These are phyloP conservation scores for Microbotryomycetes sp. DNA, from an alignment of 1,284 basidiomycete species.

Conservation along the genomic window DNA sequence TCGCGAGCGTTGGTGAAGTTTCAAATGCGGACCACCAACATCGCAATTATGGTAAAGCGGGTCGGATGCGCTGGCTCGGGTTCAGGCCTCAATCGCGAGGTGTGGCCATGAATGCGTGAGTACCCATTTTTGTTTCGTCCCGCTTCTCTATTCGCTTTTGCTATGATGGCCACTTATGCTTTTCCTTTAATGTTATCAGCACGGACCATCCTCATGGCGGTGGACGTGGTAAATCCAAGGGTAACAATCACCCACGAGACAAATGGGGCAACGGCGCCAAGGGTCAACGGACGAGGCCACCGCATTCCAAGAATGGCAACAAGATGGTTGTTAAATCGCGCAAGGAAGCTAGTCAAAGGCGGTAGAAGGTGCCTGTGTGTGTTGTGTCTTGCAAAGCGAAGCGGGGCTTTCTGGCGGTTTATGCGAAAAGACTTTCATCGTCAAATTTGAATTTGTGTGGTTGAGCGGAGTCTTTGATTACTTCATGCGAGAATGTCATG, in stretches of 20 bases:
- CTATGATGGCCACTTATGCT: background rate
- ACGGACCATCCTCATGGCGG: constrained; percentile 95
- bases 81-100: constrained; percentile 81
- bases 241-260: constrained; percentile 75
- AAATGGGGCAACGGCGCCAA: constrained; percentile 66
- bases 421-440: too few species aligned
- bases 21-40: constrained; percentile 89
- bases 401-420: too few species aligned
- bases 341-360: background rate
- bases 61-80: constrained; percentile 81
- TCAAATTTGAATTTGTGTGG: too few species aligned
- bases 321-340: constrained; percentile 86
- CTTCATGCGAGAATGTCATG: too few species aligned
- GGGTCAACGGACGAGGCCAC: constrained; percentile 85
- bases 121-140: constrained; percentile 25
- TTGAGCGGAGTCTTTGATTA: too few species aligned
- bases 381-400: too few species aligned
- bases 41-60: constrained; percentile 81
- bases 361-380: too few species aligned
- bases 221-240: constrained; percentile 95
- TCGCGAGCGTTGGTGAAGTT: constrained; percentile 83
- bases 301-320: constrained; percentile 83
- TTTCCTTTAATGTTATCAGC: constrained; percentile 42
- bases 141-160: background rate
- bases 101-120: constrained; percentile 95